Base-by-base conservation (phyloP, 1,139 yeast genomes). In the Candida tropicalis region DNA sequence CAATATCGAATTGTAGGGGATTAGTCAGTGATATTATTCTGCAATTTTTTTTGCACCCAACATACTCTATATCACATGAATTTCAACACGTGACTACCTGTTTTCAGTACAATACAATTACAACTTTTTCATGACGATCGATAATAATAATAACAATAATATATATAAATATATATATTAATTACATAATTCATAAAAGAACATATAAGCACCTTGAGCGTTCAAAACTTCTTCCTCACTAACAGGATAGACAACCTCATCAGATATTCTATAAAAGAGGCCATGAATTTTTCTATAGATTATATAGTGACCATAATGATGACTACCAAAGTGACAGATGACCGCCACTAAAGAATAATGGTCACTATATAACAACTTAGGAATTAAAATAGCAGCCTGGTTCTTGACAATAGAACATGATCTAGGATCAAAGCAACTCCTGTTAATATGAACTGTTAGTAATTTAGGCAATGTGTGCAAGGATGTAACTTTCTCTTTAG, bases 231-330 rank as follows among this genome's bases (percentile, higher is more conserved):
- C 96, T 7, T 77, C 78, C 59, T 88, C 95, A 17, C 81, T 77
- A 1, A 89, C 90, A 18, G 87, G 78, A 50, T 87, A 82, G 3
- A 90, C 96, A 2, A 84, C 82, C 57, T 91, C 96, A 63, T 91
- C 98, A 56, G 95, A 85, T 18, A 90, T 83, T 61, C 96, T 79
- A 96, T 97, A 90, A 97, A 98, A 91, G 10, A 82, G 75, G 1
- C 95, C 95, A 55, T 95, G 76, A 46, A 73, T 76, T 55, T 81
- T 84, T 56, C 97, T 79, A 66, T 79, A 91, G 40, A 95, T 88
- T 46, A 91, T 88, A 61, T 91, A 91, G 62, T 91, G 98, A 15
- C 98, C 98, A 61, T 89, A 91, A 58, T 91, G 89, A 57, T 91
- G 97, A 3, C 96, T 87, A 39, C 98, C 98, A 59, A 84, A 90